A percentile compares a stretch with the other conserved stretches of the same genome.
Conservation (phyloP, 345 rosid genomes). For the Leavenworthia alabamica region DNA sequence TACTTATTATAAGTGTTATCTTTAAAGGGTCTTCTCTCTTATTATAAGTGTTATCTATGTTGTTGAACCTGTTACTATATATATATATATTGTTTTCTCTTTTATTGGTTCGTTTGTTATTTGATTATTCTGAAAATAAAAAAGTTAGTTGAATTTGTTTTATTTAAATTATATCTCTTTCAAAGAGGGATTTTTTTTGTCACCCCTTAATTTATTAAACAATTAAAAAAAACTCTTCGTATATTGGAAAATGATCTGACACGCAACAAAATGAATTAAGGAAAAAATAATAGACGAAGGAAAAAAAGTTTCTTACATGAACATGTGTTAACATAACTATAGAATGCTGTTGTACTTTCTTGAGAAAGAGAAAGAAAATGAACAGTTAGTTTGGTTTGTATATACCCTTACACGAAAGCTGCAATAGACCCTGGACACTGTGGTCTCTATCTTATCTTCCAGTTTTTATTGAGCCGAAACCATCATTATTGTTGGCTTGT, state of each 20-base stretch:
- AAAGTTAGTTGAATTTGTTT: not conserved
- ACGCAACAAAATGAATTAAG: not conserved
- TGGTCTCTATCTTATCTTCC: not conserved
- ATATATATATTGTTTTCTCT: not conserved
- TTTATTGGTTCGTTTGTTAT: not conserved
- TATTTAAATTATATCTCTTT: not conserved
- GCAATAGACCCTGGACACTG: not conserved
- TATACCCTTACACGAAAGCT: not conserved
- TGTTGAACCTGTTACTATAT: not conserved
- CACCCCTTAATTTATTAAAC: not conserved
- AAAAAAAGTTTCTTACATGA: not conserved
- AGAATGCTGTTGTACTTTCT: not conserved
- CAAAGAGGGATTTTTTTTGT: not conserved
- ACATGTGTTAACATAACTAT: not conserved
- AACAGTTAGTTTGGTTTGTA: not conserved
- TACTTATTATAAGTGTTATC: conserved; percentile 2
- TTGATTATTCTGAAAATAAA: not conserved
- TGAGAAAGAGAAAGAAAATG: not conserved
- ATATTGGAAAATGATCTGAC: not conserved
- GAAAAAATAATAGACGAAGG: no score
- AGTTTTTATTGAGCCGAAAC: not conserved
- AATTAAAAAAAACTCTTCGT: not conserved
- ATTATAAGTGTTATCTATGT: no score
- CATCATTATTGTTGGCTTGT: not conserved
- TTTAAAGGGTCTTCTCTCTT: not conserved